Percentiles rank a stretch among this genome's conserved stretches.
Evolutionary conservation across 169 alveolate species (phyloP).

Genomic region (Eimeria falciformis): DNA sequence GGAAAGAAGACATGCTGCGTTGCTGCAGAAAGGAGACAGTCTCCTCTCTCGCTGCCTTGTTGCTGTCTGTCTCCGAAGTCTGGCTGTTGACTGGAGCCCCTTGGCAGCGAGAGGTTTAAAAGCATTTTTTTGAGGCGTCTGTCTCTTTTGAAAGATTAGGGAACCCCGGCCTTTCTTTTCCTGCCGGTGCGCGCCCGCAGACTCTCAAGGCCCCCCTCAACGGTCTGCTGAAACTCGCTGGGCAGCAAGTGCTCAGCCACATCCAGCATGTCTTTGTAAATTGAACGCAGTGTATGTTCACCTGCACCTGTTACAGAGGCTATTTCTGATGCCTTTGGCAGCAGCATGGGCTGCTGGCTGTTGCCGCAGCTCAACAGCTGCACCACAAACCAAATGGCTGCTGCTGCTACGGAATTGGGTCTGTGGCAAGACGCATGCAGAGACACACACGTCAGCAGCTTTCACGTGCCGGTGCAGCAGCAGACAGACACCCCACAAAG

Average conservation of each 20-base stretch:
- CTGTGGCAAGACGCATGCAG: too few relatives aligned
- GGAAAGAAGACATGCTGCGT: too few relatives aligned
- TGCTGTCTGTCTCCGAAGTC: too few relatives aligned
- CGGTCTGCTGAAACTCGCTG: conserved; percentile 67
- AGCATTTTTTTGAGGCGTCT: too few relatives aligned
- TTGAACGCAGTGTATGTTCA: conserved; percentile 72
- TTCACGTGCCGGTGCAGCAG: too few relatives aligned
- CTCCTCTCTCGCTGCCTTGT: too few relatives aligned
- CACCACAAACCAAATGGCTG: conserved; percentile 80
- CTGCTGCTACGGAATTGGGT: conserved; percentile 81
- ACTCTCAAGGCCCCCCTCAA: conserved; percentile 76
- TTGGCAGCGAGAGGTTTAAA: too few relatives aligned
- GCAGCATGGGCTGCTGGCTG: conserved; percentile 8
- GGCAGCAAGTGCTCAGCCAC: conserved; percentile 77
- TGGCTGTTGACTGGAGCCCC: too few relatives aligned
- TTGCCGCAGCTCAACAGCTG: conserved; percentile 38
- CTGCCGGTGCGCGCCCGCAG: conserved; percentile 44
- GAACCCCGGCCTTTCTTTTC: background rate
- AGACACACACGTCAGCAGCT: too few relatives aligned
- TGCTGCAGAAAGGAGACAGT: too few relatives aligned
- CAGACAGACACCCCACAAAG: too few relatives aligned
- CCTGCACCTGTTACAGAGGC: conserved; percentile 78
- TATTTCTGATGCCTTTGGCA: conserved; percentile 74
- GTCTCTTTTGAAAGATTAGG: too few relatives aligned
- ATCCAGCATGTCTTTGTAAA: conserved; percentile 76